A percentile compares a stretch with the other conserved stretches of the same genome.
Conservation (phyloP, 805 yeast species). For the Kluyveromyces nonfermentans region DNA sequence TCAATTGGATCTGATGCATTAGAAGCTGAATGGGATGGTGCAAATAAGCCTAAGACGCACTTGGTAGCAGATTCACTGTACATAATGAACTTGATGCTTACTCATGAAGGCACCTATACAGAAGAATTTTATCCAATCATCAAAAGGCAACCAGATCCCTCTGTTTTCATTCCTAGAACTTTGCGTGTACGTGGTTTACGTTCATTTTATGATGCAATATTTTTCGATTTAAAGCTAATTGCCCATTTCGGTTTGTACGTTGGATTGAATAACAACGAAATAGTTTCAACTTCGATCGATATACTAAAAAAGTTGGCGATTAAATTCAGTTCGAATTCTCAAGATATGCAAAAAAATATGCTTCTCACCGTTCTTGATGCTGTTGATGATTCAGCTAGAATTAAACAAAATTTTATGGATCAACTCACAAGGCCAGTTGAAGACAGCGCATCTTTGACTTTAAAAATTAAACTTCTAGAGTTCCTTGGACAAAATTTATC, state of each 20-base stretch:
- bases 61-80: conserved; percentile 35
- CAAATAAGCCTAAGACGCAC: conserved; percentile 21
- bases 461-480: conserved; percentile 51
- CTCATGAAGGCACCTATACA: conserved; percentile 49
- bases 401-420: conserved; percentile 60
- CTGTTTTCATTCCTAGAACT: conserved; percentile 25
- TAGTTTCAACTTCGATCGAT: conserved; percentile 46
- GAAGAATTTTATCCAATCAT: conserved; percentile 32
- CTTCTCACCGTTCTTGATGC: conserved; percentile 63
- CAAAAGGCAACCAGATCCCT: conserved; percentile 20
- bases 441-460: conserved; percentile 31
- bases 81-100: conserved; percentile 38
- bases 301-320: conserved; percentile 44
- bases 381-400: conserved; percentile 67
- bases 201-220: conserved; percentile 61
- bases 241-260: conserved; percentile 70
- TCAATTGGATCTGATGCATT: conserved; percentile 52
- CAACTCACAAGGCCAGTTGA: conserved; percentile 47
- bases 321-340: conserved; percentile 21
- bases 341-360: conserved; percentile 44
- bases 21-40: conserved; percentile 13
- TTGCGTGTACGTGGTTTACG: conserved; percentile 50
- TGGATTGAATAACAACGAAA: conserved; percentile 41
- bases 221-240: conserved; percentile 60
- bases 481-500: conserved; percentile 46